Percentiles rank a stretch among this genome's conserved stretches.
These are phyloP conservation scores for Dalbergia cochinchinensis DNA, from an alignment of 306 rosid species.

Conservation along the genomic window DNA sequence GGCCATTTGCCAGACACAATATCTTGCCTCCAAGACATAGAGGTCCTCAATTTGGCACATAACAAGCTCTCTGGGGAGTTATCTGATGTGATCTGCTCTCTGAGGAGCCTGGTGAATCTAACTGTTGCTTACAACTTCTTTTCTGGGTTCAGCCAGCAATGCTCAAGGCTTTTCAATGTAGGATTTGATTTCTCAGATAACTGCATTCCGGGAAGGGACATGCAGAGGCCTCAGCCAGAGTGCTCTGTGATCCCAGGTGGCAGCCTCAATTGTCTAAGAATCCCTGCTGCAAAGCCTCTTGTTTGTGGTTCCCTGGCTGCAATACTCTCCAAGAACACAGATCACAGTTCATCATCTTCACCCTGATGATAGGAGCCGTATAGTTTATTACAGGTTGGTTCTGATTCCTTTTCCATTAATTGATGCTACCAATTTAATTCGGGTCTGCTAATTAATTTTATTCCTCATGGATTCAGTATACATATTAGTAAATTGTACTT, in stretches of 20 bases:
- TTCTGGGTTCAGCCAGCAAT: slow-evolving; percentile 79
- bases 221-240: slow-evolving; percentile 88
- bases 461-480: slow-evolving; percentile 41
- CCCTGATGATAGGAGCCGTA: slow-evolving; percentile 49
- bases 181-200: slow-evolving; percentile 87
- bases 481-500: slow-evolving; percentile 23
- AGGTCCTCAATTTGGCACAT: slow-evolving; percentile 82
- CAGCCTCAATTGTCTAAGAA: slow-evolving; percentile 74
- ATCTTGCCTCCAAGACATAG: slow-evolving; percentile 71
- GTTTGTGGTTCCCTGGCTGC: slow-evolving; percentile 58
- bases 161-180: slow-evolving; percentile 62
- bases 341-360: slow-evolving; percentile 47
- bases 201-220: slow-evolving; percentile 79
- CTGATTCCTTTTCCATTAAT: slow-evolving; percentile 37
- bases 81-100: slow-evolving; percentile 73
- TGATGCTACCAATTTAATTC: slow-evolving; percentile 44
- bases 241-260: slow-evolving; percentile 84
- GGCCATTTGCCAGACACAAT: slow-evolving; percentile 92
- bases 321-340: background rate
- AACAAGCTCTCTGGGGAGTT: slow-evolving; percentile 87
- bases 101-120: slow-evolving; percentile 66
- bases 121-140: slow-evolving; percentile 87
- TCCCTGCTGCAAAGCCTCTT: slow-evolving; percentile 74
- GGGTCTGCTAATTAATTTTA: slow-evolving; percentile 43
- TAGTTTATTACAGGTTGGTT: slow-evolving; percentile 40